Base-by-base conservation (phyloP, 257 asterid species). In the Coffea eugenioides region DNA sequence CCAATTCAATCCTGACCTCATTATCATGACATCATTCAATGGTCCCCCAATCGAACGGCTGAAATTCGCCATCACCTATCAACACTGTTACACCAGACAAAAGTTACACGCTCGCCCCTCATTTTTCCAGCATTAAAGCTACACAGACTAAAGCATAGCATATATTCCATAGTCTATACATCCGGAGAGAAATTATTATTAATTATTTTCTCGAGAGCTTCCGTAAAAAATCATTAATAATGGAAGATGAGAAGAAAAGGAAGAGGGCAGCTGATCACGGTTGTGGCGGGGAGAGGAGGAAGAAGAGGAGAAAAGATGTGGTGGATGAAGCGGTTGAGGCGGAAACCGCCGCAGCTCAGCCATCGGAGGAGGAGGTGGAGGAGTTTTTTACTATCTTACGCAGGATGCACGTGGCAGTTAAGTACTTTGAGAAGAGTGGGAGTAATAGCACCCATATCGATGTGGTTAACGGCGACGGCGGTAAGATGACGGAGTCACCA, bases 331-430 rank as follows among this genome's bases (percentile, higher is more conserved):
- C 6, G 71, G 67, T 31, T 12, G 18, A 1, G 57, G 65, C 7
- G 18, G 31, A 61, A 10, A 21, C 80, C 20, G 54, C 70, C 1
- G 34, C 69, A 48, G 4, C 85, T 59, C 71, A 85, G 43, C 91
- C 91, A 0, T 74, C 90, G 62, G 90, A 88, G 81, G 90, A 70
- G 36, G 91, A 86, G 73, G 91, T 88, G 43, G 87, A 88, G 14
- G 88, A 88, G 79, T 88, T 88, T 70, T 86, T 86, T 71, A 78
- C 85, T 0, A 88, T 86, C 65, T 73, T 88, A 18, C 75, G 89
- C 83, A 82, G 88, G 83, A 84, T 86, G 87, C 85, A 76, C n/a
- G 80, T 80, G 76, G 90, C 88, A 12, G 57, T 87, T 3, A 82
- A 77, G 66, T 87, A 87, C 77, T 83, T 87, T 2, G 79, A 82